Base-by-base conservation (phyloP, 805 yeast genomes). In the Zygoascus ofunaensis region DNA sequence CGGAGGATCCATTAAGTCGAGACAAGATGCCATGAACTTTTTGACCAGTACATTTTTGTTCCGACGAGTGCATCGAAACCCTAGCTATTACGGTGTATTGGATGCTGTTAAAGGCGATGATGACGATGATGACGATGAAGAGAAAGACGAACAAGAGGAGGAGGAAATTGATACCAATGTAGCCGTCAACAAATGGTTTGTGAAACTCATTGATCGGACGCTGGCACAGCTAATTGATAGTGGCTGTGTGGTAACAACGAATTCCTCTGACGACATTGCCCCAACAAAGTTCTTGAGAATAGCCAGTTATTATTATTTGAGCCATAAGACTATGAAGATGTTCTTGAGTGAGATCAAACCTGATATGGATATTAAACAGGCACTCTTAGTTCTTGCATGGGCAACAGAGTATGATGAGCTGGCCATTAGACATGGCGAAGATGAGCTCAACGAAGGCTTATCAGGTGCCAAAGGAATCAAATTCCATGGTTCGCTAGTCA, bases 381-480 rank as follows among this genome's bases (percentile, higher is more conserved):
- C 89, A 68, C 59, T 92, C 63, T 64, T 68, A 48, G 65, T 77
- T 59, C 61, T 79, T 48, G 76, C 82, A 41, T 73, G 74, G 48
- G 84, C 90, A 0, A 66, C 78, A 0, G 97, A 87, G 61, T 87
- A 83, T 56, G 87, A 87, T 58, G 95, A 86, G 54, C 66, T 89
- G 19, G 90, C 96, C 1, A 85, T 92, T 1, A 72, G 96, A 49
- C 96, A 89, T 59, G 94, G 94, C 21, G 96, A 87, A 63, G 95
- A 86, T 54, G 68, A 87, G 44, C 77, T 85, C 64, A 87, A 87
- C 63, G 77, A 76, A 64, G 95, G 87, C 57, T 70, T 89, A 72
- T 83, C 94, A 1, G 78, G 77, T 49, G n/a, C 20, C 3, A 76
- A 76, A 41, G 45, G 47, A 14, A 76, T 84, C 70, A 70, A 86